Evolutionary conservation across 1,139 yeast genomes (phyloP), one percentile per base, ranked within the genome.

Genomic region (Lodderomyces theae): DNA sequence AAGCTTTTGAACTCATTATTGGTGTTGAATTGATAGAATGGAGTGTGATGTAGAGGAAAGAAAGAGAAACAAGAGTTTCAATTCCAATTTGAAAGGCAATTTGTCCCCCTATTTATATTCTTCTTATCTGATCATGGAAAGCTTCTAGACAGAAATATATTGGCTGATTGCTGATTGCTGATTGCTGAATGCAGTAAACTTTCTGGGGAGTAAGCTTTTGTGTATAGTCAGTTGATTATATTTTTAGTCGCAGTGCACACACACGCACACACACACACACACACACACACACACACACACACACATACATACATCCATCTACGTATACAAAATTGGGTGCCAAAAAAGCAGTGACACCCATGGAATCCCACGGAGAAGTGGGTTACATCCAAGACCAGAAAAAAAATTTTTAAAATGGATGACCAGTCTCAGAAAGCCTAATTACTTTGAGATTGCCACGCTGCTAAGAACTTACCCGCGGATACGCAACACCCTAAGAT

Each of bases 1-100:
- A 16, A n/a, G 35, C 17, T 30, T 37, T 37, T 15, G 34, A 19
- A 37, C 26, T 15, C 39, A 37, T 37, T 29, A 25, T 35, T 15
- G 31, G 4, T 28, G 15, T 19, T 19, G 22, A 19, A 26, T 24
- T 24, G 26, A 24, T 24, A 21, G 25, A 23, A 23, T 6, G 9
- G 6, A n/a, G 6, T 11, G 31, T 28, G n/a, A 9, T 9, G 16
- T 5, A 28, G 18, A 30, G 10, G n/a, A 16, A 18, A 17, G 34
- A 31, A 31, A 21, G 13, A 18, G 16, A 9, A 15, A 31, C 4
- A 5, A 13, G 15, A 18, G 15, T 29, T 16, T 8, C n/a, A 16
- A 9, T 29, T 19, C 22, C 31, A 29, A 11, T 13, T 28, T 10
- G 8, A 21, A 28, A 29, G 18, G 34, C 15, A 29, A 29, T 15